Evolutionary conservation across 306 rosid genomes (phyloP).

Genomic region (Gastrolobium bilobum): DNA sequence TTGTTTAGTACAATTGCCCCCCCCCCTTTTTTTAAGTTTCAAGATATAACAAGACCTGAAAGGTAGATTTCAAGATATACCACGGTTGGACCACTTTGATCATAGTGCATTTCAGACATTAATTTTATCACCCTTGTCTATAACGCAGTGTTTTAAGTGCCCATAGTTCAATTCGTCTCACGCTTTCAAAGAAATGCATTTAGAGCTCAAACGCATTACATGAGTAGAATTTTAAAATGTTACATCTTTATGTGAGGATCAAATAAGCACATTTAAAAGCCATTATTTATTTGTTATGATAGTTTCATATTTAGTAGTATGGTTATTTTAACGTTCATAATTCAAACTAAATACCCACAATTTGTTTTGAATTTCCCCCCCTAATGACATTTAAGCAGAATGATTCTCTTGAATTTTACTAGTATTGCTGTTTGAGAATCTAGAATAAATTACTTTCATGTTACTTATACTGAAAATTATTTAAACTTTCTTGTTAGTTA

Average conservation of each 20-base stretch:
- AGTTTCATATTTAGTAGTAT: not conserved
- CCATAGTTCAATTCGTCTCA: slow-evolving; percentile 46
- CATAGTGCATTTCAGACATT: slow-evolving; percentile 49
- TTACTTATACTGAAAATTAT: not conserved
- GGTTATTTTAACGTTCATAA: not conserved
- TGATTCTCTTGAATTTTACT: not conserved
- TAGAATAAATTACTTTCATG: not conserved
- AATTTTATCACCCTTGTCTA: slow-evolving; percentile 44
- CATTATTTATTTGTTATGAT: not conserved
- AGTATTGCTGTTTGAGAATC: not conserved
- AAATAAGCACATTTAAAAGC: not conserved
- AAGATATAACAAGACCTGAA: slow-evolving; percentile 45
- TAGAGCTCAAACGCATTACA: not conserved
- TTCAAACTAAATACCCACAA: not conserved
- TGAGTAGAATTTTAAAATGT: not conserved
- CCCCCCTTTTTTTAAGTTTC: not conserved
- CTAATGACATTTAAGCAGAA: not conserved
- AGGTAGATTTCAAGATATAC: slow-evolving; percentile 53
- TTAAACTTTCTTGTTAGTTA: too few relatives aligned
- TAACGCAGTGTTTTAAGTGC: slow-evolving; percentile 39
- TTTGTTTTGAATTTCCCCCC: not conserved
- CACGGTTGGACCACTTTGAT: slow-evolving; percentile 53
- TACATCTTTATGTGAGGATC: not conserved
- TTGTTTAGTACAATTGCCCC: slow-evolving; percentile 53
- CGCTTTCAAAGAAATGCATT: slow-evolving; percentile 21